phyloP scores from a whole-genome alignment of 805 yeast genomes.

The Maudiozyma saulgeensis region DNA sequence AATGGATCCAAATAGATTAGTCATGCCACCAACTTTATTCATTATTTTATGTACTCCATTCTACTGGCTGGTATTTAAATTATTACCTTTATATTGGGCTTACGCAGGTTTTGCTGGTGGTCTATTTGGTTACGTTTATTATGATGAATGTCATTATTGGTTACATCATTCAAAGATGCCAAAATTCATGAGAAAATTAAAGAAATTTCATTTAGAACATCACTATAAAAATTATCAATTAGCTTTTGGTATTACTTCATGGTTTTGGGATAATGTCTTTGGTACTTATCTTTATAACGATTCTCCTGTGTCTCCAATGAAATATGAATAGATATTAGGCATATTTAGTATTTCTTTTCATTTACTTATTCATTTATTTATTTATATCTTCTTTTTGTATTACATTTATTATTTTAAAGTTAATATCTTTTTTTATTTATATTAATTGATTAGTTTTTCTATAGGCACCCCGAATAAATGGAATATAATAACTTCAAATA shows the following conservation, averaged over 20 bases:
- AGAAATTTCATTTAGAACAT: constrained; percentile 90
- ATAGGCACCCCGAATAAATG: no score
- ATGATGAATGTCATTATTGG: constrained; percentile 90
- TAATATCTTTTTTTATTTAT: no score
- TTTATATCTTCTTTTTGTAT: no score
- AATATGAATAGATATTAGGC: constrained; percentile 20
- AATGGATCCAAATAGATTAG: constrained; percentile 88
- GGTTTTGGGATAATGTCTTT: constrained; percentile 89
- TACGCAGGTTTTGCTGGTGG: constrained; percentile 95
- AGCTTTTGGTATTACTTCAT: constrained; percentile 93
- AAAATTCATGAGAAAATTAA: constrained; percentile 59
- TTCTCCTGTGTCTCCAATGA: constrained; percentile 30
- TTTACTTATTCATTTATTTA: no score
- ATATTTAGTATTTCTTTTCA: not conserved
- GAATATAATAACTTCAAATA: no score
- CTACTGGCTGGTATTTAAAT: constrained; percentile 61
- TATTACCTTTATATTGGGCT: constrained; percentile 77
- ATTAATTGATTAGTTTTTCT: no score
- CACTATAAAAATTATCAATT: constrained; percentile 94
- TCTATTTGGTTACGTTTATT: constrained; percentile 81
- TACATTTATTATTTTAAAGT: no score
- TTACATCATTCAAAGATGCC: constrained; percentile 87
- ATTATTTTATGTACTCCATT: constrained; percentile 66
- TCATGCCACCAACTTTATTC: constrained; percentile 91
- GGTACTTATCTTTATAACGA: constrained; percentile 58